Evolutionary conservation across 768 basidiomycete species (phyloP).

Genomic region (Austroboletus festivus): DNA sequence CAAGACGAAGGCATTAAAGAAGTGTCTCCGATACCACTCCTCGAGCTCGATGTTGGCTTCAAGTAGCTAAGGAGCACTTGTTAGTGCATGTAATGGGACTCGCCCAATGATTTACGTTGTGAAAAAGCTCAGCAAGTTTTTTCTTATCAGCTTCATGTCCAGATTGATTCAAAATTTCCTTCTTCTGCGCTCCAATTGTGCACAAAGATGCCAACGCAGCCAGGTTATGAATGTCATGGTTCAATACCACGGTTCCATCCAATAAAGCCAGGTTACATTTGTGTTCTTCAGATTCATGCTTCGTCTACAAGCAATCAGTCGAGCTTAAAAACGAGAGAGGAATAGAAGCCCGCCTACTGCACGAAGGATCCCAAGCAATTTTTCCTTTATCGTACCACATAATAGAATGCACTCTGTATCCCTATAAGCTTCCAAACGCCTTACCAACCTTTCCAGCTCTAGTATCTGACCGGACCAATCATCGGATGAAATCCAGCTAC

Average conservation of each 20-base stretch:
- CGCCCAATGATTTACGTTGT: constrained; percentile 17
- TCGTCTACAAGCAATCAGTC: constrained; percentile 14
- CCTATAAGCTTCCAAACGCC: constrained; percentile 6
- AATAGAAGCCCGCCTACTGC: constrained; percentile 7
- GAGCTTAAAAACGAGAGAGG: not conserved
- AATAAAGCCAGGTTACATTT: constrained; percentile 26
- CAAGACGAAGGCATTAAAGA: constrained; percentile 17
- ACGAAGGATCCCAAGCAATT: constrained; percentile 14
- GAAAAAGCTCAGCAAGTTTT: constrained; percentile 23
- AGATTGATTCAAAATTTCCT: constrained; percentile 2
- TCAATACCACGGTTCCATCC: constrained; percentile 12
- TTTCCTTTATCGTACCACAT: constrained; percentile 10
- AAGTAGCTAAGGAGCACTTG: constrained; percentile 18
- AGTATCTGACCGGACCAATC: constrained; percentile 8
- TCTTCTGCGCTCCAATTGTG: constrained; percentile 6
- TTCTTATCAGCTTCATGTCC: constrained; percentile 1
- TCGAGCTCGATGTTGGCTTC: constrained; percentile 13
- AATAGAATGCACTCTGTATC: constrained; percentile 12
- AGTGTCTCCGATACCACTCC: constrained; percentile 15
- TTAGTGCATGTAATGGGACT: not conserved
- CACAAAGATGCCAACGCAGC: constrained; percentile 12
- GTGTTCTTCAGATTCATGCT: constrained; percentile 10
- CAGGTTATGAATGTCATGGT: constrained; percentile 20
- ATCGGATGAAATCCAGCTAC: constrained; percentile 6
- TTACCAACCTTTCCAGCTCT: constrained; percentile 8